These are phyloP conservation scores for Danielia oregonensis DNA, from an alignment of 805 yeast genomes.

Conservation along the genomic window DNA sequence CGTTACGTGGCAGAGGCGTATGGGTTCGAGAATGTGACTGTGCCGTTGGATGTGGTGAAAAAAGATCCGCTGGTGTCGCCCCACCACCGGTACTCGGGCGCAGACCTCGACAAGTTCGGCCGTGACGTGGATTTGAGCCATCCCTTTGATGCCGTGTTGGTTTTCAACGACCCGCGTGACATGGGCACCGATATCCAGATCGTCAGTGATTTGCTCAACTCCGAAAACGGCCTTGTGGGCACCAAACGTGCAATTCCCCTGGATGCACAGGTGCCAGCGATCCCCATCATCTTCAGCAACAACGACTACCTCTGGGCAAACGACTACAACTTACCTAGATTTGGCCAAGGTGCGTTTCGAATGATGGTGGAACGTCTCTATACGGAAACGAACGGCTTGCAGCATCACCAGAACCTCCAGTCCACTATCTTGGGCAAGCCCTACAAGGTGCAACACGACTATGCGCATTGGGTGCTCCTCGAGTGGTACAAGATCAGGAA, in stretches of 20 bases:
- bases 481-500: constrained; percentile 45
- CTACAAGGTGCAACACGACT: constrained; percentile 71
- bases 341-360: constrained; percentile 89
- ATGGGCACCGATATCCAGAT: constrained; percentile 83
- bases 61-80: constrained; percentile 64
- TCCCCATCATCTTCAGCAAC: constrained; percentile 78
- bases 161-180: constrained; percentile 87
- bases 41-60: constrained; percentile 67
- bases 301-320: constrained; percentile 88
- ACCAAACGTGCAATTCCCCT: constrained; percentile 41
- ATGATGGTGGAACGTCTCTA: constrained; percentile 60
- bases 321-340: constrained; percentile 70
- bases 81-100: constrained; percentile 50
- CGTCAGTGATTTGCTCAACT: constrained; percentile 63
- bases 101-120: constrained; percentile 43
- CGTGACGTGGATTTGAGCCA: constrained; percentile 22
- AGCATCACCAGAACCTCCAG: constrained; percentile 32
- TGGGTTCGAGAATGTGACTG: constrained; percentile 74
- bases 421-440: constrained; percentile 80
- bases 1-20: constrained; percentile 69
- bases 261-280: constrained; percentile 40
- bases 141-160: constrained; percentile 71
- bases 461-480: constrained; percentile 68
- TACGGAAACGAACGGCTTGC: constrained; percentile 46
- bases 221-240: constrained; percentile 61